These are phyloP conservation scores for Kwoniella sp. DNA, from an alignment of 768 basidiomycete genomes.

Conservation along the genomic window DNA sequence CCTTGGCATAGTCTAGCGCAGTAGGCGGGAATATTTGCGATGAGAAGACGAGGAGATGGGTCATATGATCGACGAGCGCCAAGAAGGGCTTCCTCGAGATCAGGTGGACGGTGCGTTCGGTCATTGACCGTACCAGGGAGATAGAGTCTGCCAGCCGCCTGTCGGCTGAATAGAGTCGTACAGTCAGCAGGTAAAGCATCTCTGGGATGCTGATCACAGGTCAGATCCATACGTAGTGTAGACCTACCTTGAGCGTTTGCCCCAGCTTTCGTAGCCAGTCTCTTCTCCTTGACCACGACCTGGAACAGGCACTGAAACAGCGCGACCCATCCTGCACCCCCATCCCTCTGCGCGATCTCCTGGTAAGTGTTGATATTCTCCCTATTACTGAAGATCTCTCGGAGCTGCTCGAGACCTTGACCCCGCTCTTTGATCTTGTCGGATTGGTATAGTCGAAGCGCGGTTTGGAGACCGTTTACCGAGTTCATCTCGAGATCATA, in stretches of 20 bases:
- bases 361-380: conserved; percentile 62
- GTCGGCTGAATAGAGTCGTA: conserved; percentile 58
- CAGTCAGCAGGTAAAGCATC: not conserved
- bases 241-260: conserved; percentile 40
- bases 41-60: conserved; percentile 64
- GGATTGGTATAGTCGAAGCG: conserved; percentile 39
- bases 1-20: conserved; percentile 79
- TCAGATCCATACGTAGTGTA: not conserved
- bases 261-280: conserved; percentile 58
- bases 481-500: conserved; percentile 24
- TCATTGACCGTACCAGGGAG: conserved; percentile 70
- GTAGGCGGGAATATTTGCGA: conserved; percentile 66
- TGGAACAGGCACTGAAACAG: conserved; percentile 75
- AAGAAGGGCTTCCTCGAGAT: conserved; percentile 65
- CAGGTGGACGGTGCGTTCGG: conserved; percentile 65
- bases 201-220: not conserved
- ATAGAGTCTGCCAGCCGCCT: conserved; percentile 68
- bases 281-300: conserved; percentile 68
- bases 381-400: conserved; percentile 48
- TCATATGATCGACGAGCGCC: conserved; percentile 68
- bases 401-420: conserved; percentile 62
- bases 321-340: conserved; percentile 62
- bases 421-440: conserved; percentile 72
- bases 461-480: conserved; percentile 40
- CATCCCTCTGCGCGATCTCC: conserved; percentile 54